Conservation (phyloP, 192 early-diverging fungal species). For the Gryganskiella cystojenkinii region DNA sequence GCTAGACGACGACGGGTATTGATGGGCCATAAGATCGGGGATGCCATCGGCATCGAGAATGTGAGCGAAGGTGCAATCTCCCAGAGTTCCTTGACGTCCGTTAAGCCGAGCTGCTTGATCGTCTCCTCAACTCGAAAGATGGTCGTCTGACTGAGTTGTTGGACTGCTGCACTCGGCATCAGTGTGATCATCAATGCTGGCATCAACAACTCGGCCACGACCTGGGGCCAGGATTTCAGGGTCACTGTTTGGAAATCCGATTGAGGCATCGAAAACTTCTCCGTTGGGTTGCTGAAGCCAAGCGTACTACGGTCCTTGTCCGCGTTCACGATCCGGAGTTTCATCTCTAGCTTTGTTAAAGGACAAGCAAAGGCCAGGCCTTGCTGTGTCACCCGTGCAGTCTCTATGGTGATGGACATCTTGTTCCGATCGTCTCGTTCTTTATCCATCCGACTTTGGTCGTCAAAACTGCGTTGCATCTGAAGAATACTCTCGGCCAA, state of each 20-base stretch:
- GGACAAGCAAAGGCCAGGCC: too few species aligned
- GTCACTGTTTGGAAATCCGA: neutral
- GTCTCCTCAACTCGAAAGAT: too few species aligned
- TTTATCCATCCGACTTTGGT: too few species aligned
- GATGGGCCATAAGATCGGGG: constrained; percentile 29
- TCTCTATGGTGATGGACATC: too few species aligned
- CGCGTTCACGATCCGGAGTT: neutral
- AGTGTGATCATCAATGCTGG: constrained; percentile 11
- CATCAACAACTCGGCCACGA: constrained; percentile 40
- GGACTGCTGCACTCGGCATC: neutral
- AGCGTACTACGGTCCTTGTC: neutral
- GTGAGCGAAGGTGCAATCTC: constrained; percentile 5
- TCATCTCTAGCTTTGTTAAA: neutral
- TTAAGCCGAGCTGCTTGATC: constrained; percentile 3
- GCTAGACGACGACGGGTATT: constrained; percentile 16
- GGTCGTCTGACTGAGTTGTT: too few species aligned
- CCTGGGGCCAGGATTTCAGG: constrained; percentile 16
- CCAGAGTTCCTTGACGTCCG: constrained; percentile 1
- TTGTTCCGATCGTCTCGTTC: too few species aligned
- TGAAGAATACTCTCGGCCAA: too few species aligned
- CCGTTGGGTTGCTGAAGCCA: neutral
- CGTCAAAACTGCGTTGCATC: too few species aligned
- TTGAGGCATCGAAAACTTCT: constrained; percentile 7
- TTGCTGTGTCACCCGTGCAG: too few species aligned
- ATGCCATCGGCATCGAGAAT: constrained; percentile 15